Base-by-base conservation (phyloP, 441 rosid species). In the Mallotus repandus region DNA sequence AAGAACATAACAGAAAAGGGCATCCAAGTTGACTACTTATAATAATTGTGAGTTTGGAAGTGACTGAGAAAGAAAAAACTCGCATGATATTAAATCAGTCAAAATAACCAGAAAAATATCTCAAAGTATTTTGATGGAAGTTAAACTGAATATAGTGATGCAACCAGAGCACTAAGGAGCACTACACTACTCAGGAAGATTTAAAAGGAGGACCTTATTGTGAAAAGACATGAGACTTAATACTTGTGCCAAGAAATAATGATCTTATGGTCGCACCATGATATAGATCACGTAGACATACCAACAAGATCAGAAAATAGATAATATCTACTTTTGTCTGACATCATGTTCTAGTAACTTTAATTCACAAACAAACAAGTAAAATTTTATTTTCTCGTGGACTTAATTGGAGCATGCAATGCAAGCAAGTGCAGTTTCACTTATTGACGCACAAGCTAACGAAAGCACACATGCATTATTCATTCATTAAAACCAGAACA, bases 401-500 rank as follows among this genome's bases (percentile, higher is more conserved):
- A 7, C 21, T 29, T 62, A 38, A 9, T 10, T 49, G 16, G 48
- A 62, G 21, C 8, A 32, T 19, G 10, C 32, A 29, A 29, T 29
- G 3, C 14, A 50, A 55, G 14, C 3, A 29, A 25, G 7, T 22
- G 19, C 14, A 68, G 12, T 38, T 14, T 35, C 63, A 55, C 52
- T 3, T 4, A 69, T 18, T 25, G 57, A 69, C 3, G 18, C 50
- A 43, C 16, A 43, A n/a, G 22, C 16, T 0, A 54, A 7, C 13
- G 9, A 19, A 43, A 14, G 62, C 50, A 52, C 12, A 43, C 13
- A 22, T 22, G 7, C 45, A 21, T 18, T 41, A 32, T 12, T 69
- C 73, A 56, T 14, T 69, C 32, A 43, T 69, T 38, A 29, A 57
- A 69, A 56, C 21, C 14, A 43, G 16, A n/a, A 69, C 63, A 57